Base-by-base conservation (phyloP, 768 basidiomycete genomes). In the Lyophyllum decastes region DNA sequence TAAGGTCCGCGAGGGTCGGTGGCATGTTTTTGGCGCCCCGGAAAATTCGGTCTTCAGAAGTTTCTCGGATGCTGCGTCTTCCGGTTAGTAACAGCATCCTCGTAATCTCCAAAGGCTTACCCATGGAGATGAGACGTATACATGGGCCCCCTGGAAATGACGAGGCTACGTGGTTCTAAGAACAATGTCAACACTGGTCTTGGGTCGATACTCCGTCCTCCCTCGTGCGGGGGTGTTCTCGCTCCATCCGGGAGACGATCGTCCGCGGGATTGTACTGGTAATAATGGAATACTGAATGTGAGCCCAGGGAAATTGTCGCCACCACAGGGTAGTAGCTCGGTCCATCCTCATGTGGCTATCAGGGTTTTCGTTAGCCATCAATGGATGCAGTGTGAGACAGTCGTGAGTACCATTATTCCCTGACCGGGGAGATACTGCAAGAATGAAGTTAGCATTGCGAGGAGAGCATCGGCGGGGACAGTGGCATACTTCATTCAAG, bases 311-410 rank as follows among this genome's bases (percentile, higher is more conserved):
- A 94, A 49, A 98, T 74, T n/a, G 95, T 97, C 1, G 92, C 89
- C 1, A 97, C 95, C 4, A 89, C 85, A 0, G 95, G 92, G 66
- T 87, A 76, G 73, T 96, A 98, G 17, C 87, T 83, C 2, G 94
- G 89, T 0, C 95, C 94, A 70, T 98, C 95, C 75, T 96, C 88
- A 65, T 97, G 95, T 1, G 94, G 92, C 92, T 95, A 71, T 11
- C 57, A 44, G 35, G 2, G 43, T 14, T 38, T n/a, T 26, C 26
- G 49, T 33, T 35, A 49, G 41, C 50, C 17, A 26, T 58, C 38
- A 5, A 17, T 35, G 51, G 9, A 17, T n/a, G 33, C 45, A 25
- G 14, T 33, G 25, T 26, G 16, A 50, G 38, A 22, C n/a, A 11
- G 19, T 2, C 27, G 24, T 14, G 40, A n/a, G 54, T 70, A 94